Evolutionary conservation across 2,329 filamentous ascomycete species (phyloP).

Genomic region (Sporothrix curviconia): DNA sequence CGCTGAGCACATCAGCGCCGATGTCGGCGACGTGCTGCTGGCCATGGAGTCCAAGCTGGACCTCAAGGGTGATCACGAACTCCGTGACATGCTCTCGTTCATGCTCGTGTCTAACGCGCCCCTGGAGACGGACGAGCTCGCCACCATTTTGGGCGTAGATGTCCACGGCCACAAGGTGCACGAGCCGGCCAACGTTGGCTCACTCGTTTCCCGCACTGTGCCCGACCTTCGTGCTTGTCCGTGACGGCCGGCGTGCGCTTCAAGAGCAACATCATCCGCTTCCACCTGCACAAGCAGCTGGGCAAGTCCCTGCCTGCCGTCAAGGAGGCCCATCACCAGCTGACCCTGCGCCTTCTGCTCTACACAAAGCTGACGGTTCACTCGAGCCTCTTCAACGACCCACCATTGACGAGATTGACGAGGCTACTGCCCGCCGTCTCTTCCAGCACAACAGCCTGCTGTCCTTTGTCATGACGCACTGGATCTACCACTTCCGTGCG

Average conservation of each 20-base stretch:
- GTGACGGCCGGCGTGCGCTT: constrained; percentile 31
- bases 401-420: constrained; percentile 26
- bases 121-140: constrained; percentile 27
- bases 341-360: constrained; percentile 30
- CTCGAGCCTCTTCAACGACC: constrained; percentile 20
- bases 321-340: constrained; percentile 29
- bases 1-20: constrained; percentile 21
- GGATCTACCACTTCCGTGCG: constrained; percentile 31
- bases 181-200: constrained; percentile 19
- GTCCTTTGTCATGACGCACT: constrained; percentile 31
- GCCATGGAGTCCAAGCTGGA: constrained; percentile 24
- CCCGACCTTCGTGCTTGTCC: constrained; percentile 29
- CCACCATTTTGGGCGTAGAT: constrained; percentile 29
- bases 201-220: constrained; percentile 21
- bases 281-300: constrained; percentile 27
- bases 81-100: constrained; percentile 27
- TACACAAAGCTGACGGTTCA: constrained; percentile 29
- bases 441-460: constrained; percentile 28
- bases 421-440: constrained; percentile 22
- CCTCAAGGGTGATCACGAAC: constrained; percentile 23
- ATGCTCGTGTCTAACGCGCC: constrained; percentile 30
- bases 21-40: constrained; percentile 23
- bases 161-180: constrained; percentile 19
- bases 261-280: constrained; percentile 30
- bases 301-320: constrained; percentile 30